These are phyloP conservation scores for Echites panduratus DNA, from an alignment of 257 asterid genomes.

Conservation along the genomic window DNA sequence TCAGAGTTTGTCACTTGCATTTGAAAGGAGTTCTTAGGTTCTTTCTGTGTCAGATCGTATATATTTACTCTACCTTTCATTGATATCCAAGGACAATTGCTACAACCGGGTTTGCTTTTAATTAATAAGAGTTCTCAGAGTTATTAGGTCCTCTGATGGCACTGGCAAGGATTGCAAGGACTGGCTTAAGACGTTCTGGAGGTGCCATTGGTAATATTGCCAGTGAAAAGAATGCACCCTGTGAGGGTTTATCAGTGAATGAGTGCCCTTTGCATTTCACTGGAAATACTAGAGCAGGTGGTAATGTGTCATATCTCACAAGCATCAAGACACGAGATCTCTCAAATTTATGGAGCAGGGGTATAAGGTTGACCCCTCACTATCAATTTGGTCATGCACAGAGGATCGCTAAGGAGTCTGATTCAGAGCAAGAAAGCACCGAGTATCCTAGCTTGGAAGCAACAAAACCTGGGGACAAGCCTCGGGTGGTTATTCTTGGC, in stretches of 20 bases:
- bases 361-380: conserved; percentile 48
- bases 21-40: neutral
- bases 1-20: conserved; percentile 1
- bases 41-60: neutral
- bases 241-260: conserved; percentile 22
- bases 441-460: conserved; percentile 76
- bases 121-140: conserved; percentile 4
- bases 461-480: conserved; percentile 81
- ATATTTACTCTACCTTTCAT: neutral
- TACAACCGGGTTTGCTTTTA: conserved; percentile 10
- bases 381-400: conserved; percentile 53
- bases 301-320: conserved; percentile 25
- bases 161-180: conserved; percentile 68
- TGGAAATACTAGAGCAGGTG: conserved; percentile 20
- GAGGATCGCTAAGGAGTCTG: conserved; percentile 39
- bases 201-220: conserved; percentile 30
- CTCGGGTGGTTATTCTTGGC: conserved; percentile 91
- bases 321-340: conserved; percentile 23
- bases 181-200: conserved; percentile 42
- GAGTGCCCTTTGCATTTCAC: conserved; percentile 18
- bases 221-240: conserved; percentile 17
- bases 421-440: conserved; percentile 46
- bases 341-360: conserved; percentile 40
- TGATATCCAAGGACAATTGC: conserved; percentile 1
- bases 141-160: conserved; percentile 36